phyloP scores from a whole-genome alignment of 73 alveolate genomes.

The Tetrahymena thermophila region DNA sequence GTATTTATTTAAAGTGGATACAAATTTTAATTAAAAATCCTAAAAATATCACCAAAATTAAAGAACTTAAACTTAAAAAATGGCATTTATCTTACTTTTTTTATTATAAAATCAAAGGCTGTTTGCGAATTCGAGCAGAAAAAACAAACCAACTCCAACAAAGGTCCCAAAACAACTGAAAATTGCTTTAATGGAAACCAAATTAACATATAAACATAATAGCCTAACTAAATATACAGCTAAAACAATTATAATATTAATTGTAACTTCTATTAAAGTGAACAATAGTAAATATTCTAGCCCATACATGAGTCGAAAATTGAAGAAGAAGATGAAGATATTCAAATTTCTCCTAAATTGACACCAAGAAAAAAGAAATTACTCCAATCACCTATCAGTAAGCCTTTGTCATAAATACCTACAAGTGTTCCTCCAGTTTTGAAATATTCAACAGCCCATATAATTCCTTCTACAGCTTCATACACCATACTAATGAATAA shows the following conservation, averaged over 20 bases:
- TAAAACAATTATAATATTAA: background rate
- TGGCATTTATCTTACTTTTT: background rate
- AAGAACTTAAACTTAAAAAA: too few species aligned
- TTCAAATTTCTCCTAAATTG: background rate
- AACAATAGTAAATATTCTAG: background rate
- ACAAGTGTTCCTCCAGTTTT: background rate
- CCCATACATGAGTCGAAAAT: background rate
- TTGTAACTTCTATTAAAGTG: background rate
- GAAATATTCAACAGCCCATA: background rate
- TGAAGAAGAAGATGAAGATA: background rate
- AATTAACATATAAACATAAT: too few species aligned
- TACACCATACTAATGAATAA: background rate
- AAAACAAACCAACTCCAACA: background rate
- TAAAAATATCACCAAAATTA: too few species aligned
- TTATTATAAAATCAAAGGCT: background rate
- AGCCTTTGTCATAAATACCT: background rate
- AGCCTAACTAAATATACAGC: background rate
- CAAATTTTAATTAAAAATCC: background rate
- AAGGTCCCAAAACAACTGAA: background rate
- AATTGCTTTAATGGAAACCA: too few species aligned
- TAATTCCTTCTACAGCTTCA: background rate
- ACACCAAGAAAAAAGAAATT: background rate
- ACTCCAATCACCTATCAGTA: background rate
- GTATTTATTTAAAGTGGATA: background rate
- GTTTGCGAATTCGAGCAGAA: background rate